These are phyloP conservation scores for Yamadazyma spencermartinsiae DNA, from an alignment of 1,139 yeast species.

Conservation along the genomic window DNA sequence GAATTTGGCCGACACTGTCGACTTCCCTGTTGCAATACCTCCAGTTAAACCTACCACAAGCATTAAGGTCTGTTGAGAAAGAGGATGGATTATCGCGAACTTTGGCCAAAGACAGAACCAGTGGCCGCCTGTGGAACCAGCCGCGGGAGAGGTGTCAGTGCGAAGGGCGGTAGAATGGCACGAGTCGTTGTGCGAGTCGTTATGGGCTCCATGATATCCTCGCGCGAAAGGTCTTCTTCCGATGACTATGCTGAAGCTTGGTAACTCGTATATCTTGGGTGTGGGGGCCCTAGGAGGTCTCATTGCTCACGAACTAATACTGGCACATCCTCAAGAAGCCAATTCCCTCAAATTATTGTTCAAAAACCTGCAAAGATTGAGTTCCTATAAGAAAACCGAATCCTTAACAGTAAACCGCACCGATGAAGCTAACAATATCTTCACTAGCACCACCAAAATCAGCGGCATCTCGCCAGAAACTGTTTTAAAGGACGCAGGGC, in stretches of 20 bases:
- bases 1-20: conserved; percentile 75
- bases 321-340: conserved; percentile 5
- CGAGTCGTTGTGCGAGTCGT: no score
- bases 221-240: no score
- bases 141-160: no score
- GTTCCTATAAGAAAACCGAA: conserved; percentile 8
- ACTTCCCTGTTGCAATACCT: conserved; percentile 93
- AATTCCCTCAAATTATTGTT: conserved; percentile 8
- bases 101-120: background rate
- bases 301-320: conserved; percentile 14
- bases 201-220: no score
- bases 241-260: background rate
- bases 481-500: background rate
- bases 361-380: conserved; percentile 1
- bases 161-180: no score
- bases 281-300: conserved; percentile 20
- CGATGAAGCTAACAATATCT: conserved; percentile 3
- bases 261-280: conserved; percentile 8
- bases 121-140: no score
- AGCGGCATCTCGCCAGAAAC: conserved; percentile 7
- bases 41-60: conserved; percentile 92
- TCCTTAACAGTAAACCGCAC: conserved; percentile 5
- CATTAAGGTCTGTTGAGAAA: no score
- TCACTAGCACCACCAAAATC: conserved; percentile 6
- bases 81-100: no score